Evolutionary conservation across 305 asterid species (phyloP), one percentile per base, ranked within the genome.

Genomic region (Fraxinus nigra): DNA sequence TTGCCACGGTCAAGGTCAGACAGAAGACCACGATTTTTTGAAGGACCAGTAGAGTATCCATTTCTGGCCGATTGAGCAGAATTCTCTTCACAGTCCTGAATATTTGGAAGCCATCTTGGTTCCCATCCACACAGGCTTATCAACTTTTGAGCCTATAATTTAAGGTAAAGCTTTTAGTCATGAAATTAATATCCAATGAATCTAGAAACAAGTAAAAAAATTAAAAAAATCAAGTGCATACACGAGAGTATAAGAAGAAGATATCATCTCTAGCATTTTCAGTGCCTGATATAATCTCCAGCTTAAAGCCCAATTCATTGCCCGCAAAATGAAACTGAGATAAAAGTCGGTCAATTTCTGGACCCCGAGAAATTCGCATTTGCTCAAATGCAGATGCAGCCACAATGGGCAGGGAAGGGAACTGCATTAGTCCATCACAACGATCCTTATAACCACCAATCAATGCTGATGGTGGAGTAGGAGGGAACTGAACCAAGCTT

Each of bases 91-190:
- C 95, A 97, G 81, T 97, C 99, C 90, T 93, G 99, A 86, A 97
- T 85, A 90, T 97, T 95, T 84, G 97, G 97, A 84, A 97, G 98
- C 99, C 99, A 97, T 89, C 98, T 91, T 61, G 99, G 97, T 83
- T 97, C 99, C 99, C 99, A 97, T 85, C 99, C 99, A 86, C 99
- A 97, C 40, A 97, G 92, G 87, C 99, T 97, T 83, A 95, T 92
- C 84, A 97, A 81, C 91, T 93, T 97, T 85, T 94, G 98, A 77
- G 97, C 97, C 98, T 97, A 88, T 85, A 89, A 87, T 80, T 73
- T 38, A 67, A 83, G 7, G n/a, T 18, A 79, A 80, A 67, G 18
- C 63, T 37, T 24, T 34, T 74, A 78, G 61, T 79, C 75, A 77
- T 75, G 80, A 61, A 46, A 26, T 8, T 72, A 72, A 78, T 33